phyloP scores from a whole-genome alignment of 1,284 basidiomycete species.

The Pyrrhoderma noxium region DNA sequence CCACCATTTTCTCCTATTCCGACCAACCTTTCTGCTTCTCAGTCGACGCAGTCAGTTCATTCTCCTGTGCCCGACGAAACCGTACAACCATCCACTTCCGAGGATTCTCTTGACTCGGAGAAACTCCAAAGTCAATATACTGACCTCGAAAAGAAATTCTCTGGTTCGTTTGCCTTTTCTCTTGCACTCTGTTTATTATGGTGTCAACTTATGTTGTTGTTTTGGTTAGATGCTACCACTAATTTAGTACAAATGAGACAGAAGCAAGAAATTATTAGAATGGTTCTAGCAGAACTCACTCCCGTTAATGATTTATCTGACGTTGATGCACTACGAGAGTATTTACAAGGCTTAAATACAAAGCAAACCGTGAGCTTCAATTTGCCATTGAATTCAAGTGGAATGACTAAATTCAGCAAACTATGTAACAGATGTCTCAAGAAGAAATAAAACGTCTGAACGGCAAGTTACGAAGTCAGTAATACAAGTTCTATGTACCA shows the following conservation, averaged over 20 bases:
- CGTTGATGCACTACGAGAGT: conserved; percentile 60
- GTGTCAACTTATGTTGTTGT: conserved; percentile 4
- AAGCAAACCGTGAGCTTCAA: conserved; percentile 59
- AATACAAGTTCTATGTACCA: conserved; percentile 10
- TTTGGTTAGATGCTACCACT: conserved; percentile 55
- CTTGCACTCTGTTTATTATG: neutral
- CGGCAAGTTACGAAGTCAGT: conserved; percentile 63
- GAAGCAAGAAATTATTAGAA: conserved; percentile 65
- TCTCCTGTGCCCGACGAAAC: conserved; percentile 16
- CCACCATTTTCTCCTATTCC: conserved; percentile 10
- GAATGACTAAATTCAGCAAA: neutral
- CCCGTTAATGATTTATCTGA: conserved; percentile 65
- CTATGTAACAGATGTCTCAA: conserved; percentile 45
- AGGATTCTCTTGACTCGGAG: conserved; percentile 35
- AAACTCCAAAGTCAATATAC: conserved; percentile 55
- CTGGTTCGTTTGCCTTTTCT: conserved; percentile 39
- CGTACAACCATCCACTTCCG: conserved; percentile 21
- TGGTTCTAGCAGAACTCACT: conserved; percentile 64
- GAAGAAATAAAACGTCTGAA: conserved; percentile 70
- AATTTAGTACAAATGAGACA: conserved; percentile 70
- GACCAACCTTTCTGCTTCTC: conserved; percentile 12
- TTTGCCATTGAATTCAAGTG: neutral
- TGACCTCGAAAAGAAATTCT: conserved; percentile 64
- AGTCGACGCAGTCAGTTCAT: conserved; percentile 14
- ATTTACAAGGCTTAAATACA: conserved; percentile 57